Evolutionary conservation across 805 yeast species (phyloP), one percentile per base, ranked within the genome.

Genomic region (Saccharomyces kudriavzevii): DNA sequence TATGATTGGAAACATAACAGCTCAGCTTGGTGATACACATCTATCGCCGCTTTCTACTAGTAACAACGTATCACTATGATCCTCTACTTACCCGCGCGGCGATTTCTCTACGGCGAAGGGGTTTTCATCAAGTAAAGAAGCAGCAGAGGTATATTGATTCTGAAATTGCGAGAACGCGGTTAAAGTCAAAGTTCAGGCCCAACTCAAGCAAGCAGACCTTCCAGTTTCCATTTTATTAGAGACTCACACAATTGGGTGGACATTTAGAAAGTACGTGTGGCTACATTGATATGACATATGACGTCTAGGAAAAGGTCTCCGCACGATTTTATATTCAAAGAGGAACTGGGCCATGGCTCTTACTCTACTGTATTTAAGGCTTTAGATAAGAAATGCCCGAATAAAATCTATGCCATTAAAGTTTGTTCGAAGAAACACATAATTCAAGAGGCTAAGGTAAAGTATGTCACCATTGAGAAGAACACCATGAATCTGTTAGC

Each of bases 401-500:
- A 58, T 24, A 59, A 59, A 55, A 83, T 89, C 6, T 94, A 83
- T 66, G 99, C 99, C 25, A 84, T 94, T 60, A 94, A 94, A 70
- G 87, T 94, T 1, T 81, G 95, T 17, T 89, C 94, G 47, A 94
- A 94, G 69, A 80, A 86, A 46, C 98, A 94, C 69, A 94, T 94
- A 48, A 95, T 94, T 57, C 84, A 89, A 67, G 99, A 94, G 70
- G 87, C 87, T 66, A 94, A 94, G 69, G 89, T 89, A 66, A 94
- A 94, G 70, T 94, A 94, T 65, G 99, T 94, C 54, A 90, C 90
- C 67, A 92, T 94, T 54, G 99, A 94, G 66, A 94, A 94, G 67
- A 84, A 87, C 53, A 89, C 97, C 0, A 73, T 94, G 57, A 91
- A 90, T 69, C 72, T 92, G 25, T 74, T 94, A 57, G 67, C 70